Evolutionary conservation across 2,329 filamentous ascomycete genomes (phyloP).

Genomic region (Cladosporium colombiae): DNA sequence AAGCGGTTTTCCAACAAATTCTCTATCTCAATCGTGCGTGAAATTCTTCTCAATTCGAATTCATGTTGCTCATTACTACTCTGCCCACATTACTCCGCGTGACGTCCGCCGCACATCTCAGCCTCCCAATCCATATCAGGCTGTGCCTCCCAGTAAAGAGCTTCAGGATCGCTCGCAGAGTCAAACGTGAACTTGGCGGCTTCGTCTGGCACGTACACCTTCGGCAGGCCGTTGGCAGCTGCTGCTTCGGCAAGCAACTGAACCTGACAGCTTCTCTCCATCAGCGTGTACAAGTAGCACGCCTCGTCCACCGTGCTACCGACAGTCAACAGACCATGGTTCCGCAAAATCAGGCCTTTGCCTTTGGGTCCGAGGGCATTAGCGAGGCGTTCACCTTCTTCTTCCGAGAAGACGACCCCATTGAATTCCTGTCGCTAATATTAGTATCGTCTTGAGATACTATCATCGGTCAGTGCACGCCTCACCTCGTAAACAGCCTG

Average conservation of each 20-base stretch:
- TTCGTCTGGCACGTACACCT: slow-evolving; percentile 58
- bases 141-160: slow-evolving; percentile 55
- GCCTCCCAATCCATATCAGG: slow-evolving; percentile 50
- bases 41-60: not conserved
- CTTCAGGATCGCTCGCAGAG: slow-evolving; percentile 50
- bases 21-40: not conserved
- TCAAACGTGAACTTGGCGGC: slow-evolving; percentile 57
- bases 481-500: slow-evolving; percentile 60
- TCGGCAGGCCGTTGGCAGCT: slow-evolving; percentile 53
- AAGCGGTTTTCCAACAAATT: not conserved
- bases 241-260: slow-evolving; percentile 71
- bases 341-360: slow-evolving; percentile 65
- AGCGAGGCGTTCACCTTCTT: slow-evolving; percentile 66
- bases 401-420: slow-evolving; percentile 62
- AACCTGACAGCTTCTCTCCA: slow-evolving; percentile 69
- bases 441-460: not conserved
- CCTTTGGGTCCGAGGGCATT: slow-evolving; percentile 62
- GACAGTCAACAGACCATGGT: slow-evolving; percentile 72
- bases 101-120: slow-evolving; percentile 28
- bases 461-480: not conserved
- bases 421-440: slow-evolving; percentile 55
- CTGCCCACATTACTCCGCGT: not conserved
- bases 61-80: not conserved
- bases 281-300: slow-evolving; percentile 66
- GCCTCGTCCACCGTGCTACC: slow-evolving; percentile 74